phyloP scores from a whole-genome alignment of 768 basidiomycete genomes.

The Lepiota venenata region DNA sequence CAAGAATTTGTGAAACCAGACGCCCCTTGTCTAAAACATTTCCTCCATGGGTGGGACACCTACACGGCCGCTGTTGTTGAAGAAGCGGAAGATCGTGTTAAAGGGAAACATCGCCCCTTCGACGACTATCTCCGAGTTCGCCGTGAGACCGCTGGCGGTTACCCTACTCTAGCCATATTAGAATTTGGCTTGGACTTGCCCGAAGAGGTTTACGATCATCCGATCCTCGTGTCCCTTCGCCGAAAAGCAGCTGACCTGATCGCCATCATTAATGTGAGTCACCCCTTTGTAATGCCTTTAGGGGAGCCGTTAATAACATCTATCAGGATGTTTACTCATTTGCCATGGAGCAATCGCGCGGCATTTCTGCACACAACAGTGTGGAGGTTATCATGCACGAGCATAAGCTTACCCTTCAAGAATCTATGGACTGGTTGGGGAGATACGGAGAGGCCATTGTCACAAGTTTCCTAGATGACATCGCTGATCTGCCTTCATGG shows the following conservation, averaged over 20 bases:
- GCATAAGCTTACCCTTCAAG: slow-evolving; percentile 18
- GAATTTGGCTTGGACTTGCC: slow-evolving; percentile 29
- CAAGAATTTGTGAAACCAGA: background rate
- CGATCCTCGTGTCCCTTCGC: slow-evolving; percentile 13
- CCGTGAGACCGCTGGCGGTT: slow-evolving; percentile 25
- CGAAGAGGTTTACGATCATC: slow-evolving; percentile 29
- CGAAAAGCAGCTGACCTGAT: slow-evolving; percentile 24
- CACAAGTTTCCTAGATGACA: slow-evolving; percentile 22
- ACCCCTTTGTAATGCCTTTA: too few relatives aligned
- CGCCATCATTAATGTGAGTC: slow-evolving; percentile 23
- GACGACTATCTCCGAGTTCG: slow-evolving; percentile 29
- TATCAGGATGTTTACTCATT: slow-evolving; percentile 32
- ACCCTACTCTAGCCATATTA: slow-evolving; percentile 24
- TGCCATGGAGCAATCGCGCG: slow-evolving; percentile 30
- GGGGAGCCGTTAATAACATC: background rate
- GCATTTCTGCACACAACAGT: slow-evolving; percentile 29
- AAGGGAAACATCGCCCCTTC: slow-evolving; percentile 20
- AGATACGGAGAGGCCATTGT: slow-evolving; percentile 22
- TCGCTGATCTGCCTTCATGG: slow-evolving; percentile 34
- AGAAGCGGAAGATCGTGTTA: slow-evolving; percentile 26
- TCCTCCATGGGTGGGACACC: slow-evolving; percentile 26
- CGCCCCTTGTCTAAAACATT: slow-evolving; percentile 15
- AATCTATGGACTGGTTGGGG: slow-evolving; percentile 27
- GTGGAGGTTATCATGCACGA: slow-evolving; percentile 31
- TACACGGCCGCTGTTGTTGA: slow-evolving; percentile 28